A percentile compares a stretch with the other conserved stretches of the same genome.
Evolutionary conservation across 1,284 basidiomycete species (phyloP).

Genomic region (Leccinum holopus): DNA sequence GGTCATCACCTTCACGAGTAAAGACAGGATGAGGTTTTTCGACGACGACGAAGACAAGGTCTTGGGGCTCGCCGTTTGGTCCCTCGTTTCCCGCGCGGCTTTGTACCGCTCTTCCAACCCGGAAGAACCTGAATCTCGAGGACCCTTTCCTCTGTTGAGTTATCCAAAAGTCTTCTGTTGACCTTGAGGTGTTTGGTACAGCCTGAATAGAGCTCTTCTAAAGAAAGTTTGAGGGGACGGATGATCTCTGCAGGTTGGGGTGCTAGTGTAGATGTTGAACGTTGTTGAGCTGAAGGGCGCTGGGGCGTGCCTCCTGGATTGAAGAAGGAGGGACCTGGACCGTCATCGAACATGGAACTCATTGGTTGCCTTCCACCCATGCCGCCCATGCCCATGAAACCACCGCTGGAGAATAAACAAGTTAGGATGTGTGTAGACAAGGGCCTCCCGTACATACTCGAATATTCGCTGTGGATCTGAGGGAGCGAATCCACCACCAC

Average conservation of each 20-base stretch:
- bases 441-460: slow-evolving; percentile 53
- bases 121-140: slow-evolving; percentile 88
- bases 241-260: slow-evolving; percentile 65
- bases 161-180: slow-evolving; percentile 69
- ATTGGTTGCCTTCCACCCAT: slow-evolving; percentile 35
- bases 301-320: slow-evolving; percentile 54
- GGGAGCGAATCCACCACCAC: slow-evolving; percentile 54
- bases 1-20: slow-evolving; percentile 78
- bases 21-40: slow-evolving; percentile 84
- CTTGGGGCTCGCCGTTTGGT: slow-evolving; percentile 71
- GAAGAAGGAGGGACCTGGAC: slow-evolving; percentile 43
- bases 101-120: slow-evolving; percentile 88
- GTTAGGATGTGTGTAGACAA: slow-evolving; percentile 18
- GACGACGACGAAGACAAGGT: slow-evolving; percentile 88
- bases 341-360: slow-evolving; percentile 46
- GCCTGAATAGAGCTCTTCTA: slow-evolving; percentile 92
- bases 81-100: slow-evolving; percentile 85
- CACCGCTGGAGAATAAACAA: slow-evolving; percentile 49
- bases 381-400: slow-evolving; percentile 1
- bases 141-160: slow-evolving; percentile 85
- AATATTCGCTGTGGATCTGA: slow-evolving; percentile 92
- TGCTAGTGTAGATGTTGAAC: slow-evolving; percentile 26
- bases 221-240: slow-evolving; percentile 81
- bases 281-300: slow-evolving; percentile 25
- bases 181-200: slow-evolving; percentile 90